Evolutionary conservation across 306 rosid species (phyloP).

Genomic region (Vicia villosa): DNA sequence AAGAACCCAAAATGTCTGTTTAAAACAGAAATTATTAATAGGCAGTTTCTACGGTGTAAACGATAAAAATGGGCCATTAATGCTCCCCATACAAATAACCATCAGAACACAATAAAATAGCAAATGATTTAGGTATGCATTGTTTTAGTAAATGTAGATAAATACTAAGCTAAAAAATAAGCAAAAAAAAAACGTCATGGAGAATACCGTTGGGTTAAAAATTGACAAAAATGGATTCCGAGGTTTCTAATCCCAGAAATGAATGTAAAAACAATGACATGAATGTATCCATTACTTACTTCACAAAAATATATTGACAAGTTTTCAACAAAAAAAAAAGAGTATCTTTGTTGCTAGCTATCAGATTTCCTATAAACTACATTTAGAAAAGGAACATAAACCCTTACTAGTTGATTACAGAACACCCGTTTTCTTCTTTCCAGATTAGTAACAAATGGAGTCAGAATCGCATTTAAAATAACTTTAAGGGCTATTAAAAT

Average conservation of each 20-base stretch:
- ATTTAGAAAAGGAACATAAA: conserved; percentile 10
- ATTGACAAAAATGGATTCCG: conserved; percentile 6
- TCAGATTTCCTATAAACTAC: background rate
- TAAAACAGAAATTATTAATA: too few species aligned
- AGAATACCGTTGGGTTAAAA: conserved; percentile 14
- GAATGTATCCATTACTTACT: background rate
- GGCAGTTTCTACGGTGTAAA: too few species aligned
- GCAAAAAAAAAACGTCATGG: conserved; percentile 18
- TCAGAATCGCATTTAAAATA: conserved; percentile 8
- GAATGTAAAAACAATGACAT: conserved; percentile 4
- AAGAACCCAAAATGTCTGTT: too few species aligned
- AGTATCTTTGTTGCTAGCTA: conserved; percentile 5
- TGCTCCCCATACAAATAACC: too few species aligned
- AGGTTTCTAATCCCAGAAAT: conserved; percentile 6
- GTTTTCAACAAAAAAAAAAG: background rate
- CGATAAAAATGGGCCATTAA: too few species aligned
- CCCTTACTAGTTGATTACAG: conserved; percentile 22
- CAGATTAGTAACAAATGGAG: conserved; percentile 8
- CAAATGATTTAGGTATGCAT: too few species aligned
- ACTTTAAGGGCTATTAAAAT: background rate
- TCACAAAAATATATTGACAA: background rate
- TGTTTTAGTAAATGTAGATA: background rate
- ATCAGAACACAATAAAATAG: too few species aligned
- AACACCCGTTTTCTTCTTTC: conserved; percentile 20
- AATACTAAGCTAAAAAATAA: background rate